Base-by-base conservation (phyloP, 2,329 filamentous ascomycete genomes). In the Cladophialophora psammophila region DNA sequence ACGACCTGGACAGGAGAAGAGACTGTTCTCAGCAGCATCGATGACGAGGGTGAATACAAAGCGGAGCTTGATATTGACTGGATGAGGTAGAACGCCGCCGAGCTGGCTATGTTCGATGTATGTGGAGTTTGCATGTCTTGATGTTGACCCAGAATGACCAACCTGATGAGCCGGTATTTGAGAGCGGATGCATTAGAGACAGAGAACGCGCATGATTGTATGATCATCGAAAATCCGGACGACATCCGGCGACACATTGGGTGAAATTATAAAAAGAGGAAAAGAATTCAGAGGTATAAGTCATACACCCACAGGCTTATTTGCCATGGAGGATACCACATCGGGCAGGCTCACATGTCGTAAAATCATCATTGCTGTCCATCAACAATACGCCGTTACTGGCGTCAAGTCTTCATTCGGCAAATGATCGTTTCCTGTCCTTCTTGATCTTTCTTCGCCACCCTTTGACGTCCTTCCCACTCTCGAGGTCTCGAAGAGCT, bases 391-490 rank as follows among this genome's bases (percentile, higher is more conserved):
- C 40, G 10, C 10, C 40, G n/a, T 12, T 42, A 42, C n/a, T n/a
- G 32, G 13, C 34, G 6, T 55, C n/a, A 31, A 55, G 58, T 35
- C 9, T 63, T 61, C 53, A 65, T n/a, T 20, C 60, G 2, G 18
- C 26, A 8, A 59, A 18, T 20, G 50, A 45, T 9, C 61, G 48
- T 53, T 70, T 69, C 36, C 64, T 68, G 55, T 72, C 68, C 69
- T 64, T 72, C 63, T 66, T 73, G 65, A 68, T 82, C 67, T 79
- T 84, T 73, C 82, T 83, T 72, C 87, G 83, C 82, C 96, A 95
- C n/a, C 95, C 95, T 64, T 91, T 88, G 5, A 97, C 93, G 80
- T 98, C 94, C 74, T 91, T 90, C 10, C 92, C 91, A 80, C 98
- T 93, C 77, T 97, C 95, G 71, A 98, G 92, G 79, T 96, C 92